phyloP scores from a whole-genome alignment of 1,284 basidiomycete species.

The Termitomyces sp. region DNA sequence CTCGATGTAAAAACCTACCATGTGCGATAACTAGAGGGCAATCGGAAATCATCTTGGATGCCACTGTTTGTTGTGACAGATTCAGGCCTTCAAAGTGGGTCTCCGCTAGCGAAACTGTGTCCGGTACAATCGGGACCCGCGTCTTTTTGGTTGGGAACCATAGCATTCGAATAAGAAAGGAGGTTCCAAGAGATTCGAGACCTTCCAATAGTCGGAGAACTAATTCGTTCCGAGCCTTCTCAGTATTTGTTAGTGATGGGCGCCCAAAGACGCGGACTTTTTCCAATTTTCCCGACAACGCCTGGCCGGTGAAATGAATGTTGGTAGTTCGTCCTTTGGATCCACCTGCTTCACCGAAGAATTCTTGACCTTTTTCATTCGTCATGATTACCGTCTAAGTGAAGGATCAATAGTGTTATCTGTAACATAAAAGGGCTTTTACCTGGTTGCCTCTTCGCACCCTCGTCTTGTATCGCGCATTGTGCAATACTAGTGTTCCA shows the following conservation, averaged over 20 bases:
- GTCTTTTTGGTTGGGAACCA: constrained; percentile 26
- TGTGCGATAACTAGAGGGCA: constrained; percentile 26
- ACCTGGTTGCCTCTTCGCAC: constrained; percentile 29
- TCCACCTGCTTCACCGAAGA: constrained; percentile 22
- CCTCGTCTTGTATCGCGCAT: constrained; percentile 32
- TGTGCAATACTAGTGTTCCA: constrained; percentile 23
- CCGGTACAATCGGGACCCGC: background rate
- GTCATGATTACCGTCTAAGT: constrained; percentile 27
- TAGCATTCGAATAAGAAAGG: constrained; percentile 25
- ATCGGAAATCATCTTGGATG: constrained; percentile 24
- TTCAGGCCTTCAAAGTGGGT: constrained; percentile 21
- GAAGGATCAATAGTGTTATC: background rate
- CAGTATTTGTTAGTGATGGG: constrained; percentile 29
- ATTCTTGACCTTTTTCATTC: constrained; percentile 21
- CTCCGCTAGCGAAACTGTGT: background rate
- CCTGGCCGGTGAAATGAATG: constrained; percentile 18
- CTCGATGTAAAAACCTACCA: constrained; percentile 16
- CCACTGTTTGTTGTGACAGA: constrained; percentile 24
- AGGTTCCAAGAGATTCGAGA: constrained; percentile 19
- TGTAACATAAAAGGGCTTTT: background rate
- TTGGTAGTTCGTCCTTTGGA: constrained; percentile 28
- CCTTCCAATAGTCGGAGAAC: constrained; percentile 27
- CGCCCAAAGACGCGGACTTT: constrained; percentile 31
- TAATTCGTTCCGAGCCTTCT: constrained; percentile 32
- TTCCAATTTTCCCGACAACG: constrained; percentile 17